A percentile compares a stretch with the other conserved stretches of the same genome.
Evolutionary conservation across 2,329 filamentous ascomycete species (phyloP).

Genomic region (Zasmidium angulare): DNA sequence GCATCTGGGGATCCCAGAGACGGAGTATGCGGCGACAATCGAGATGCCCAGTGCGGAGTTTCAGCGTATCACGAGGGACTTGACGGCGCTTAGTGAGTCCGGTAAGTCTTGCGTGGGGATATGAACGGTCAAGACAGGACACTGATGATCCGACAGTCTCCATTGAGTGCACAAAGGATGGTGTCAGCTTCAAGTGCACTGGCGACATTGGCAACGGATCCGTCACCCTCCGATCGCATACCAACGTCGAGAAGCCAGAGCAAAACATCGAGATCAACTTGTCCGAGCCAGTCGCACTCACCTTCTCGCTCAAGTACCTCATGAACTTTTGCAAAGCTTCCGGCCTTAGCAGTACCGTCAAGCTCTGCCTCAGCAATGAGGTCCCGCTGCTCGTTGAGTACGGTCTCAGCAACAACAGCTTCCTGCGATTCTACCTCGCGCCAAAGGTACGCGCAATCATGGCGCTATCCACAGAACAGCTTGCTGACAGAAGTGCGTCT

Average conservation of each 20-base stretch:
- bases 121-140: background rate
- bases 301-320: conserved; percentile 98
- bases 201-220: conserved; percentile 96
- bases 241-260: conserved; percentile 83
- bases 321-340: conserved; percentile 99
- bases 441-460: conserved; percentile 71
- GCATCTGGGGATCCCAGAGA: conserved; percentile 96
- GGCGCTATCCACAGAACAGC: background rate
- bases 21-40: conserved; percentile 93
- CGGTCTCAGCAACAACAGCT: conserved; percentile 74
- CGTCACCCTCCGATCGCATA: conserved; percentile 86
- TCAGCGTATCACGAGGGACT: conserved; percentile 88
- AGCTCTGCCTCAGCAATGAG: conserved; percentile 91
- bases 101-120: conserved; percentile 59
- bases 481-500: conserved; percentile 7
- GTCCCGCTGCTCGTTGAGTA: conserved; percentile 97
- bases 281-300: conserved; percentile 86
- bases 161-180: conserved; percentile 96
- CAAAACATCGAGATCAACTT: conserved; percentile 86
- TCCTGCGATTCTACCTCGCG: conserved; percentile 94
- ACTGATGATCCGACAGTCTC: conserved; percentile 60
- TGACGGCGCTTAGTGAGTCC: conserved; percentile 90
- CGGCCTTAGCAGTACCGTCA: conserved; percentile 76
- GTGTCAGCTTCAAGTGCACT: conserved; percentile 88
- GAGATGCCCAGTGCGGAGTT: conserved; percentile 88